phyloP scores from a whole-genome alignment of 2,329 filamentous ascomycete species.

The Ophiognomonia clavigignenti-juglandacearum region DNA sequence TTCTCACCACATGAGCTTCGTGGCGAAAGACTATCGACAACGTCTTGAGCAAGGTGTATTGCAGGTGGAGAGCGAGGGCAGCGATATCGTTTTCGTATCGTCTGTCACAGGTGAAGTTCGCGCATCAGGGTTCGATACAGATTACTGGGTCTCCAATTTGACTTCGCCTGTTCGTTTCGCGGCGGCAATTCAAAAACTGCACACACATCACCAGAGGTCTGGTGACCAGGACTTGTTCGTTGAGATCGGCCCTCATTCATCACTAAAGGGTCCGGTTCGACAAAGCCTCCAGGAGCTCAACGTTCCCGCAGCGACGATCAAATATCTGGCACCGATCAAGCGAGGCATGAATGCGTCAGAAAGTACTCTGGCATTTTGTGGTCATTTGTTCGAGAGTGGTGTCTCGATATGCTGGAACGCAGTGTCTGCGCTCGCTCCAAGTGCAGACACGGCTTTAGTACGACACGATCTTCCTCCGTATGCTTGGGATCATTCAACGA shows the following conservation, averaged over 20 bases:
- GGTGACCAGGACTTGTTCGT: conserved; percentile 18
- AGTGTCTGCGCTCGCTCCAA: conserved; percentile 20
- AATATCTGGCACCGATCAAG: conserved; percentile 40
- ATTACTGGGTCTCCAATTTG: conserved; percentile 8
- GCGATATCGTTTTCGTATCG: background rate
- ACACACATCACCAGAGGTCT: background rate
- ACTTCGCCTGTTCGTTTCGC: background rate
- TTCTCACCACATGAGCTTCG: conserved; percentile 11
- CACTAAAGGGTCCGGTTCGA: conserved; percentile 24
- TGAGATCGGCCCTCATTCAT: conserved; percentile 25
- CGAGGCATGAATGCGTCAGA: conserved; percentile 46
- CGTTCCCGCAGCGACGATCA: background rate
- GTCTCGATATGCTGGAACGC: conserved; percentile 36
- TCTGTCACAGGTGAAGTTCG: background rate
- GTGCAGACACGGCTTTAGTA: background rate
- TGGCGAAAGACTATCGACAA: background rate
- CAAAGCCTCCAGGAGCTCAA: conserved; percentile 11
- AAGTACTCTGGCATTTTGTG: conserved; percentile 38
- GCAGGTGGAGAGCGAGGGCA: background rate
- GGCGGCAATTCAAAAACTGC: background rate
- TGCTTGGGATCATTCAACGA: conserved; percentile 39
- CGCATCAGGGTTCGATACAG: background rate
- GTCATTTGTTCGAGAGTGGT: conserved; percentile 39
- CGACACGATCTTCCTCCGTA: conserved; percentile 35
- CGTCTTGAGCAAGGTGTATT: background rate